phyloP scores from a whole-genome alignment of 2,329 filamentous ascomycete species.

The Alternaria sp. region DNA sequence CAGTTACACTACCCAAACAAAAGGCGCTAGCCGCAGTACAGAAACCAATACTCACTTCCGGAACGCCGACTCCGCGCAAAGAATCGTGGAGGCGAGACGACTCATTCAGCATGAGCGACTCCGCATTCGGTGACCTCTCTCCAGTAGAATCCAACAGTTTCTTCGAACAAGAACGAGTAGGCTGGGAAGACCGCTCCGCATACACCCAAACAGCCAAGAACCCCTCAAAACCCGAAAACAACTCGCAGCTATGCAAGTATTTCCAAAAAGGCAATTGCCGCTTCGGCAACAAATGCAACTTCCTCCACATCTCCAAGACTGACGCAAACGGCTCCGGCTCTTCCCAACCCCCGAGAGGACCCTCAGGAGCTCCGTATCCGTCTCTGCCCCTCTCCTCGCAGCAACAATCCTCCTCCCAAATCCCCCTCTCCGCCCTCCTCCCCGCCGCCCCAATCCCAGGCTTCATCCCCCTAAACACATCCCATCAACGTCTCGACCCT shows the following conservation, averaged over 20 bases:
- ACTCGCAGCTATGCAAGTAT: slow-evolving; percentile 23
- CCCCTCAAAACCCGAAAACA: neutral
- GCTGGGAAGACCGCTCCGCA: slow-evolving; percentile 6
- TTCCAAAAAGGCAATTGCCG: slow-evolving; percentile 36
- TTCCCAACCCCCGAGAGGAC: neutral
- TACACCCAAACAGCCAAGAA: neutral
- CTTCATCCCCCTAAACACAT: slow-evolving; percentile 56
- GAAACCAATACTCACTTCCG: neutral
- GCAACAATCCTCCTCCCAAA: slow-evolving; percentile 15
- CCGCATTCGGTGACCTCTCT: slow-evolving; percentile 2
- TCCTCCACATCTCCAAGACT: slow-evolving; percentile 19
- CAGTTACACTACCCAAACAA: slow-evolving; percentile 1
- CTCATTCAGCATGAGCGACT: slow-evolving; percentile 5
- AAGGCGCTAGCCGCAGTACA: slow-evolving; percentile 1
- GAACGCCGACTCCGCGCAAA: slow-evolving; percentile 4
- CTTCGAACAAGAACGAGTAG: slow-evolving; percentile 6
- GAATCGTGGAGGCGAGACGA: slow-evolving; percentile 15
- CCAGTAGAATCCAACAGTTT: slow-evolving; percentile 8
- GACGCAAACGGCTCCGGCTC: neutral
- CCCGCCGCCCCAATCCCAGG: slow-evolving; percentile 17
- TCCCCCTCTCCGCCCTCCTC: slow-evolving; percentile 23
- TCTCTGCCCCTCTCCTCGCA: neutral
- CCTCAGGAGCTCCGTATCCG: neutral
- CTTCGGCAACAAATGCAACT: slow-evolving; percentile 30
- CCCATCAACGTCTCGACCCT: slow-evolving; percentile 56